Base-by-base conservation (phyloP, 495 filamentous ascomycete genomes). In the Lasiosphaeria miniovina region DNA sequence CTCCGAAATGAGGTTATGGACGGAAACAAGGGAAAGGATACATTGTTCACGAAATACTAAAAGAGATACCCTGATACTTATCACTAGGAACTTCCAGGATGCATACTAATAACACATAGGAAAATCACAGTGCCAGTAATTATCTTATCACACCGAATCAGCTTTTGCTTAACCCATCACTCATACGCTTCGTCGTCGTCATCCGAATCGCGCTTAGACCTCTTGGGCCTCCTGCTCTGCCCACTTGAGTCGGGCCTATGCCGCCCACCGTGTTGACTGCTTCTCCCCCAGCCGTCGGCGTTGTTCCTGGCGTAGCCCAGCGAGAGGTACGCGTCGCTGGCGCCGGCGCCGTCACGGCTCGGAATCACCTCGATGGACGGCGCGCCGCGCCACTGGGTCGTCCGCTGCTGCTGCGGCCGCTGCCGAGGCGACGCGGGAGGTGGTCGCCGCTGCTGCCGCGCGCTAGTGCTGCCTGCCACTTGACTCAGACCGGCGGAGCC, bases 301-400 rank as follows among this genome's bases (percentile, higher is more conserved):
- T 33, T 41, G 6, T 31, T 5, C 11, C 35, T 49, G 5, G 54
- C 43, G 17, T 45, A 11, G 12, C 36, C 43, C 10, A 41, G 54
- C 31, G 54, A 56, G 9, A 56, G 41, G 34, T 56, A 56, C 5
- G 38, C 54, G n/a, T 56, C 54, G 33, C 48, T 56, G 0, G 24
- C 41, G 6, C 48, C 54, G 7, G 40, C 2, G 38, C n/a, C 17
- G 36, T 40, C n/a, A 41, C 45, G 0, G 53, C 36, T 2, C 36
- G 38, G 10, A 4, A 32, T 41, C 41, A 41, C 32, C 43, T 56
- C 38, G 45, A 36, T 49, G 14, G 38, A 4, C 12, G 33, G 10
- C 2, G 33, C 11, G 31, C 32, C 41, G 8, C 38, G 32, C 40
- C 24, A 10, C 32, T 36, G 31, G 31, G 31, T 35, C 33, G 31